phyloP scores from a whole-genome alignment of 192 early-diverging fungal genomes.

The Coemansia sp. region DNA sequence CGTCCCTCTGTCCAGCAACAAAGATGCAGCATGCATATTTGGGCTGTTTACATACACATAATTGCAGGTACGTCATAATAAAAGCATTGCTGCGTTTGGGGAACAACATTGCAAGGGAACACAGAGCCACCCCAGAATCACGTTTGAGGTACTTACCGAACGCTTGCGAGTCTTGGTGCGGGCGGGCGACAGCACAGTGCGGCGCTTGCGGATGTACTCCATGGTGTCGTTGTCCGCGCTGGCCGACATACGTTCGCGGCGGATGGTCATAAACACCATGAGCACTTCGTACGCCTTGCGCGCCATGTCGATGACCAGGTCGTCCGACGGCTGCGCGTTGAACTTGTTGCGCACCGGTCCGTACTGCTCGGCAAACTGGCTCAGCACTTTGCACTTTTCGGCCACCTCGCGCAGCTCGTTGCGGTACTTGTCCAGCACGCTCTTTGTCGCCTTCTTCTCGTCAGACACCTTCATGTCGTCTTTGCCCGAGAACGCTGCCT shows the following conservation, averaged over 20 bases:
- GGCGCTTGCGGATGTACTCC: constrained; percentile 59
- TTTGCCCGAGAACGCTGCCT: constrained; percentile 4
- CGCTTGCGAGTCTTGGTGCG: constrained; percentile 50
- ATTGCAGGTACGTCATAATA: too few species aligned
- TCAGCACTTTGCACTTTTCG: constrained; percentile 52
- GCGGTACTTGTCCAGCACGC: constrained; percentile 46
- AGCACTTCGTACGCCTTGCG: constrained; percentile 56
- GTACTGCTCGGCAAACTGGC: constrained; percentile 54
- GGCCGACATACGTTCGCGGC: constrained; percentile 52
- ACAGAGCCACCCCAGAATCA: not conserved
- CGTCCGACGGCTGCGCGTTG: constrained; percentile 54
- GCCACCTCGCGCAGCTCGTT: constrained; percentile 47
- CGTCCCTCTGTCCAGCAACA: too few species aligned
- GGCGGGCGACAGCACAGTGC: constrained; percentile 53
- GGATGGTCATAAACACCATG: constrained; percentile 56
- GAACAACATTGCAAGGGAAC: not conserved
- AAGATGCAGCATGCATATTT: too few species aligned
- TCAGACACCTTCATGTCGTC: constrained; percentile 2
- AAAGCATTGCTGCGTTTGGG: too few species aligned
- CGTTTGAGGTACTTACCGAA: constrained; percentile 39
- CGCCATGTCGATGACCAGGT: constrained; percentile 57
- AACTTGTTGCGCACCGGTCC: constrained; percentile 53
- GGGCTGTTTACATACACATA: too few species aligned
- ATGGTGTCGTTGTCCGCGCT: constrained; percentile 54
- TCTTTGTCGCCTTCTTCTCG: constrained; percentile 17